Evolutionary conservation across 164 flowering plant genomes (phyloP).

Genomic region (Litsea cubeba): DNA sequence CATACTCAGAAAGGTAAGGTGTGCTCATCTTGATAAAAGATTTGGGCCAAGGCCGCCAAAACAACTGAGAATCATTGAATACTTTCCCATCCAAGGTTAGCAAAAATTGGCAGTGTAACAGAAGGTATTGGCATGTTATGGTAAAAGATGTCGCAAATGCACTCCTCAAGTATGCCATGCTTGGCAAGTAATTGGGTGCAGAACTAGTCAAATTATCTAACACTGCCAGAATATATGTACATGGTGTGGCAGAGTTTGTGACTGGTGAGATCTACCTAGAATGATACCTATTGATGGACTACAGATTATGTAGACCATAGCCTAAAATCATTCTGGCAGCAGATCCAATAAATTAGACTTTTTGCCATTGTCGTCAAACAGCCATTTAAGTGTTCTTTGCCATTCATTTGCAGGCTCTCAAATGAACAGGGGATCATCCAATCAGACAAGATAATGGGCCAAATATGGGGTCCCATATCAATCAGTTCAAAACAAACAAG

Average conservation of each 20-base stretch:
- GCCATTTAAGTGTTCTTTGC: no score
- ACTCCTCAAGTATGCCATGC: not conserved
- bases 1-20: not conserved
- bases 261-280: not conserved
- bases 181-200: not conserved
- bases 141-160: not conserved
- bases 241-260: not conserved
- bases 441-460: no score
- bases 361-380: no score
- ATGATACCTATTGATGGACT: not conserved
- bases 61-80: not conserved
- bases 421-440: no score
- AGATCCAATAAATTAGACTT: no score
- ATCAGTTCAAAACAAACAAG: no score
- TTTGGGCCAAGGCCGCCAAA: no score
- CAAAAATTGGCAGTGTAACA: not conserved
- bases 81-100: not conserved
- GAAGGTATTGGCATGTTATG: not conserved
- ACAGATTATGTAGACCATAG: not conserved
- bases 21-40: not conserved
- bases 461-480: no score
- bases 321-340: not conserved
- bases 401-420: no score
- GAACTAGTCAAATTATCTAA: not conserved
- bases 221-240: not conserved